Evolutionary conservation across 306 rosid genomes (phyloP).

Genomic region (Medicago arabica): DNA sequence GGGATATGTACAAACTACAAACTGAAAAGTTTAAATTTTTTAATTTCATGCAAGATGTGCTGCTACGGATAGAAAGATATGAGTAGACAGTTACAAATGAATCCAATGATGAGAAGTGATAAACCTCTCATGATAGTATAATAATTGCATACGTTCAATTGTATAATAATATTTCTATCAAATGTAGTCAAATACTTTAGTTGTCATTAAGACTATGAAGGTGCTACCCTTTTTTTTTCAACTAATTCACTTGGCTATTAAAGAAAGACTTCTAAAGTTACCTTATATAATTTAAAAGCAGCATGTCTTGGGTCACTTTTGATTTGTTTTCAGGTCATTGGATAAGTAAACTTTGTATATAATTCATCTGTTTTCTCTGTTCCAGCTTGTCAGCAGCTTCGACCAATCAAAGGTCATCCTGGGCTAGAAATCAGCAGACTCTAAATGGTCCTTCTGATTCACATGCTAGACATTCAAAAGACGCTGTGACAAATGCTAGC

Average conservation of each 20-base stretch:
- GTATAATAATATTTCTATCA: not conserved
- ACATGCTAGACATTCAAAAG: conserved; percentile 50
- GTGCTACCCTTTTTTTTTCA: not conserved
- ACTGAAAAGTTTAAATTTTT: not conserved
- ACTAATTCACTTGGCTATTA: not conserved
- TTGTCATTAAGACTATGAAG: not conserved
- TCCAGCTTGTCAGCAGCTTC: conserved; percentile 62
- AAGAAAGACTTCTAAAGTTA: not conserved
- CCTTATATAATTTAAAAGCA: not conserved
- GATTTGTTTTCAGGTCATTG: conserved; percentile 15
- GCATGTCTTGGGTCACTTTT: conserved; percentile 21
- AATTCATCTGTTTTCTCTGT: conserved; percentile 31
- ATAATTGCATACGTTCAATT: not conserved
- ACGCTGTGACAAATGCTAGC: conserved; percentile 46
- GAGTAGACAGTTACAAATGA: conserved; percentile 15
- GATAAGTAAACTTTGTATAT: conserved; percentile 27
- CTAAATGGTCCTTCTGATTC: conserved; percentile 62
- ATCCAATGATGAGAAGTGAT: not conserved
- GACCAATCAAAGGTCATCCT: conserved; percentile 58
- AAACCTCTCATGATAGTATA: not conserved
- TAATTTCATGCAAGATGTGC: not conserved
- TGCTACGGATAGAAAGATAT: not conserved
- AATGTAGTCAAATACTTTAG: no score
- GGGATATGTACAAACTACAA: not conserved
- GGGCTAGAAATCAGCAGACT: conserved; percentile 57